Conservation (phyloP, 306 rosid species). For the Cajanus cajan region DNA sequence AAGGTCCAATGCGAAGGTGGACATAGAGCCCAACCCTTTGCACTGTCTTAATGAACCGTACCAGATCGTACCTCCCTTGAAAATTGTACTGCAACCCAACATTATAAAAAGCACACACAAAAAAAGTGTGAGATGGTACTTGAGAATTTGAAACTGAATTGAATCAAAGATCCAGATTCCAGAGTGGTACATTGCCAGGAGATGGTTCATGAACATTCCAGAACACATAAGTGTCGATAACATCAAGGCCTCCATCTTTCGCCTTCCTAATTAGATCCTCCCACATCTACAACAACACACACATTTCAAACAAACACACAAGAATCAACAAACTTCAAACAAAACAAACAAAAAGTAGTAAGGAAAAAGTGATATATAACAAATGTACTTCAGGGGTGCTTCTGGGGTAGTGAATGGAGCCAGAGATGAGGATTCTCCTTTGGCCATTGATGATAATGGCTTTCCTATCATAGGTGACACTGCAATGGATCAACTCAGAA, state of each 20-base stretch:
- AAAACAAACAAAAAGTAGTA: background rate
- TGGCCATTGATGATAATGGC: conserved; percentile 94
- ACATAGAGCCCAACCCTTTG: conserved; percentile 88
- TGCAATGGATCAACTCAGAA: conserved; percentile 54
- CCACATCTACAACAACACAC: conserved; percentile 82
- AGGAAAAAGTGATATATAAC: background rate
- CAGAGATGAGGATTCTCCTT: conserved; percentile 84
- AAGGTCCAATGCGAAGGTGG: conserved; percentile 97
- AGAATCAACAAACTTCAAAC: background rate
- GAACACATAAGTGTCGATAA: conserved; percentile 85
- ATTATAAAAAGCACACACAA: background rate
- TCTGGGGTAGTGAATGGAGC: conserved; percentile 98
- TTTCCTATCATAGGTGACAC: conserved; percentile 78
- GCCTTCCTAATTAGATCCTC: conserved; percentile 89
- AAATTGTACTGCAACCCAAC: conserved; percentile 67
- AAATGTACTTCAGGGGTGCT: conserved; percentile 82
- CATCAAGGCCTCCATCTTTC: conserved; percentile 90
- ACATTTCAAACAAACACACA: conserved; percentile 36
- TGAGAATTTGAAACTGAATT: conserved; percentile 7
- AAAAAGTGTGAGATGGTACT: background rate
- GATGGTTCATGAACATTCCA: conserved; percentile 99
- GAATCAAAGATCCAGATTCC: conserved; percentile 28
- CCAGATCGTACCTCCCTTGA: conserved; percentile 91
- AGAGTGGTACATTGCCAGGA: conserved; percentile 75
- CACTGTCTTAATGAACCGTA: conserved; percentile 82